Base-by-base conservation (phyloP, 1,284 basidiomycete species). In the Gastroboletus turbinatus region DNA sequence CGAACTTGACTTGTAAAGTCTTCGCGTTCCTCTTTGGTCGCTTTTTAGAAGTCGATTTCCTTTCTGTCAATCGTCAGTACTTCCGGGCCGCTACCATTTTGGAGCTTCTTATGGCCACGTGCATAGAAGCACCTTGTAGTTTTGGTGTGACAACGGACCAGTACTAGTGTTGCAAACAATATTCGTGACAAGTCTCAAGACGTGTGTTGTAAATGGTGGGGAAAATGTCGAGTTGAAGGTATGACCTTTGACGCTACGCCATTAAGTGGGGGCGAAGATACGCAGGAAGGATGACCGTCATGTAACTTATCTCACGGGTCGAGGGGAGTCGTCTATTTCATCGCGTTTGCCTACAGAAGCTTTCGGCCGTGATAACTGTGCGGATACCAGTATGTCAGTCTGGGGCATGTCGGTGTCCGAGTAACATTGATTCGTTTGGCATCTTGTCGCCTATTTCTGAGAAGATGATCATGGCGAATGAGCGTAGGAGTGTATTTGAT, bases 371-470 rank as follows among this genome's bases (percentile, higher is more conserved):
- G 39, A 42, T 23, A 16, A 16, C 3, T 23, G 7, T 23, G 14
- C 21, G 9, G 21, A 16, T 42, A 40, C 13, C 2, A 2, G 5
- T 38, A 6, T 3, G 23, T 25, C 11, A 19, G n/a, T n/a, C n/a
- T n/a, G 10, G n/a, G 11, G 10, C 4, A 43, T 17, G n/a, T n/a
- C 9, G 11, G 5, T 25, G 42, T 25, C 14, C 10, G 16, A 25
- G 40, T 6, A 21, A 1, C 11, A 8, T 39, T 38, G 36, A 21
- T 21, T 21, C 9, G 23, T 43, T n/a, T n/a, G 19, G 5, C 25
- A n/a, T 23, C 23, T 98, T 98, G 85, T 99, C 97, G 46, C 96
- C 96, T 39, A 95, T 90, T 77, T 96, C 93, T 1, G 91, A 94
- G 68, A 91, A 80, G 44, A 95, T 87, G 63, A 96, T 96, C 87